Conservation (phyloP, 768 basidiomycete genomes). For the Russula vinacea region DNA sequence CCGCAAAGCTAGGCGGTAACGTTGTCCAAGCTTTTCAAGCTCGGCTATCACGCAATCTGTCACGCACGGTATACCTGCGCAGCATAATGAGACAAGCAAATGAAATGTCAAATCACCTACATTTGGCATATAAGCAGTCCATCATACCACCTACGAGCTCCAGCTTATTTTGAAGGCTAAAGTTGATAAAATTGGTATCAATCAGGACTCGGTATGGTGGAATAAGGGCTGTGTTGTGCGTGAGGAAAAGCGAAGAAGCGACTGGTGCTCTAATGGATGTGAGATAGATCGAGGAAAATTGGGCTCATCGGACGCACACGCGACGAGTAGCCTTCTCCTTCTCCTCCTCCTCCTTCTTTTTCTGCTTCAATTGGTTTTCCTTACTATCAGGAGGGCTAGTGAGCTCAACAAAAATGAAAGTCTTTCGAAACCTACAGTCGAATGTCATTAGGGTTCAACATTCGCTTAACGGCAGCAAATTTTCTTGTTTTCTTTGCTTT, state of each 20-base stretch:
- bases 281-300: slow-evolving; percentile 3
- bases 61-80: slow-evolving; percentile 92
- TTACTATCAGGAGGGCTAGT: slow-evolving; percentile 52
- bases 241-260: slow-evolving; percentile 90
- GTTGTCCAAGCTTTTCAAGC: slow-evolving; percentile 93
- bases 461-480: slow-evolving; percentile 89
- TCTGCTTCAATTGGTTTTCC: slow-evolving; percentile 87
- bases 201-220: slow-evolving; percentile 97
- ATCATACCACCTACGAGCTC: slow-evolving; percentile 98
- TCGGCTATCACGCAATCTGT: slow-evolving; percentile 99
- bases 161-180: slow-evolving; percentile 95
- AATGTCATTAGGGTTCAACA: slow-evolving; percentile 92
- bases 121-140: slow-evolving; percentile 98
- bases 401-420: not conserved
- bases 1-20: slow-evolving; percentile 93
- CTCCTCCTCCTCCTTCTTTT: slow-evolving; percentile 76
- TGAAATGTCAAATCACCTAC: slow-evolving; percentile 44
- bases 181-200: slow-evolving; percentile 99
- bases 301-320: slow-evolving; percentile 53
- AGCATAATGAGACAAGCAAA: slow-evolving; percentile 18
- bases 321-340: slow-evolving; percentile 74
- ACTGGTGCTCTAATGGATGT: slow-evolving; percentile 60
- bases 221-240: slow-evolving; percentile 92
- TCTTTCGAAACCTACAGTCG: slow-evolving; percentile 61
- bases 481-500: slow-evolving; percentile 93